Evolutionary conservation across 257 asterid genomes (phyloP).

Genomic region (Salvia rosmarinus): DNA sequence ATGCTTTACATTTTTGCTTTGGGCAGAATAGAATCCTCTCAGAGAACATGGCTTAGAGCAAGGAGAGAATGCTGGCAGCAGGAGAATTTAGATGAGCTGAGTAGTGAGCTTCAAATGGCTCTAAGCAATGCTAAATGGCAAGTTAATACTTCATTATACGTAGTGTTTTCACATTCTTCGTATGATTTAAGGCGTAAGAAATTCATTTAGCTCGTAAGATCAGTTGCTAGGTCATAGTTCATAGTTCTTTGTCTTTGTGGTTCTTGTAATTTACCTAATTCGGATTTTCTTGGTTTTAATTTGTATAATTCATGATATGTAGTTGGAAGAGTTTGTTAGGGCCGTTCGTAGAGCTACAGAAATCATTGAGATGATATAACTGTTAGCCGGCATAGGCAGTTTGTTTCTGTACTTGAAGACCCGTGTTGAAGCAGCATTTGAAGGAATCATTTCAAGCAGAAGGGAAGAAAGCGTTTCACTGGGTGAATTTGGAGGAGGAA

Average conservation of each 20-base stretch:
- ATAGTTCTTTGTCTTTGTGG: conserved; percentile 6
- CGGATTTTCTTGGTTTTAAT: background rate
- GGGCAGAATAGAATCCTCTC: conserved; percentile 84
- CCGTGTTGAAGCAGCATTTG: conserved; percentile 54
- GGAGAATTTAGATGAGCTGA: conserved; percentile 53
- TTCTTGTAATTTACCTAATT: background rate
- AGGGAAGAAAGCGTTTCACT: conserved; percentile 59
- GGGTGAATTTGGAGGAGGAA: conserved; percentile 70
- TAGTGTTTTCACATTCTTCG: background rate
- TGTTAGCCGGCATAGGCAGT: conserved; percentile 64
- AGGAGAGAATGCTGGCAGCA: conserved; percentile 55
- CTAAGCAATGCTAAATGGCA: conserved; percentile 90
- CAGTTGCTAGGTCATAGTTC: no score
- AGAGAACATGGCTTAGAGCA: conserved; percentile 68
- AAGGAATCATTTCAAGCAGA: conserved; percentile 58
- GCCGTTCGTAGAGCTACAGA: conserved; percentile 74
- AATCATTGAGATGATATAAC: conserved; percentile 58
- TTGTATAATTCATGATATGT: conserved; percentile 25
- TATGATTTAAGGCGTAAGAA: background rate
- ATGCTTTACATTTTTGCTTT: conserved; percentile 30
- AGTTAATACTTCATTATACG: conserved; percentile 42
- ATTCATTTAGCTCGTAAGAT: background rate
- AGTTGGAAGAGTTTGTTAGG: conserved; percentile 81
- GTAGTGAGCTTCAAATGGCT: conserved; percentile 79
- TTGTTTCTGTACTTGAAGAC: conserved; percentile 61